phyloP scores from a whole-genome alignment of 805 yeast species.

The Wickerhamomyces chaumierensis region DNA sequence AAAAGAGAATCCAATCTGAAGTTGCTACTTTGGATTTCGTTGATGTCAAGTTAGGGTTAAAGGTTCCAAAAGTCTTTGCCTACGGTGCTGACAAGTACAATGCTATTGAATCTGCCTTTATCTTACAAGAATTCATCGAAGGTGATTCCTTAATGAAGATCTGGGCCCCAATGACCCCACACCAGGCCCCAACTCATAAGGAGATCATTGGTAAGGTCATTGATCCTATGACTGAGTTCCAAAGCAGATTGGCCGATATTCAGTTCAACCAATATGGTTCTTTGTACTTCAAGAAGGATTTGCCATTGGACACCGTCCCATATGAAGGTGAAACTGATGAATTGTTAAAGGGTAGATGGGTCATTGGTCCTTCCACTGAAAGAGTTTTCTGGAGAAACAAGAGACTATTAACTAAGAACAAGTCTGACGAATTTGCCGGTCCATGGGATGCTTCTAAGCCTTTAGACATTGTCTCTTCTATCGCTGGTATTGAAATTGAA shows the following conservation, averaged over 20 bases:
- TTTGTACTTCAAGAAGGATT: conserved; percentile 64
- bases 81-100: conserved; percentile 55
- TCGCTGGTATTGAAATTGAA: conserved; percentile 60
- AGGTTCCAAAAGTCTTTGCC: conserved; percentile 63
- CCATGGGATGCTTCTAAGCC: conserved; percentile 65
- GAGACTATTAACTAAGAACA: conserved; percentile 36
- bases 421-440: conserved; percentile 46
- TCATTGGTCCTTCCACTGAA: conserved; percentile 85
- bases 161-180: conserved; percentile 78
- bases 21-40: conserved; percentile 90
- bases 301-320: conserved; percentile 18
- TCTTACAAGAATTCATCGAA: conserved; percentile 66
- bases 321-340: conserved; percentile 54
- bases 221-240: conserved; percentile 62
- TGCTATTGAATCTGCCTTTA: conserved; percentile 60
- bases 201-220: conserved; percentile 48
- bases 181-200: conserved; percentile 40
- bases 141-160: conserved; percentile 79
- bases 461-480: conserved; percentile 46
- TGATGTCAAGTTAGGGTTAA: conserved; percentile 46
- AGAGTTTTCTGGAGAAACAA: conserved; percentile 66
- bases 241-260: conserved; percentile 39
- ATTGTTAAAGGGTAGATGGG: conserved; percentile 57
- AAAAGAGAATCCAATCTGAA: conserved; percentile 70
- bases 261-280: conserved; percentile 73